A percentile compares a stretch with the other conserved stretches of the same genome.
These are phyloP conservation scores for Didymella keratinophila DNA, from an alignment of 2,329 filamentous ascomycete species.

Conservation along the genomic window DNA sequence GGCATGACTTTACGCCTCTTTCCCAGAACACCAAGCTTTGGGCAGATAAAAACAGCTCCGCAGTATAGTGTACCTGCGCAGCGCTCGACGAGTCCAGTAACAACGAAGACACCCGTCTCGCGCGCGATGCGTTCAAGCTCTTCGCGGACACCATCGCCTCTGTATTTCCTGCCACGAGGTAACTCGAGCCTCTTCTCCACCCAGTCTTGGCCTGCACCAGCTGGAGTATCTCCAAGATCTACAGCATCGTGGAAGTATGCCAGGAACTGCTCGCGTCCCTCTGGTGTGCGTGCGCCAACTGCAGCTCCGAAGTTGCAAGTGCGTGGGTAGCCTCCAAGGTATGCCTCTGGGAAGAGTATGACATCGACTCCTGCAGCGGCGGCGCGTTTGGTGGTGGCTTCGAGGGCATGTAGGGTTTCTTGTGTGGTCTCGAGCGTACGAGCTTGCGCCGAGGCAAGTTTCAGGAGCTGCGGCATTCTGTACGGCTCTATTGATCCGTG, in stretches of 20 bases:
- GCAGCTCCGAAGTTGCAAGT: conserved; percentile 78
- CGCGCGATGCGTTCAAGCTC: conserved; percentile 76
- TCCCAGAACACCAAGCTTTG: conserved; percentile 73
- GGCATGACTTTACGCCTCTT: conserved; percentile 95
- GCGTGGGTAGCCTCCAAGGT: conserved; percentile 89
- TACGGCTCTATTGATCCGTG: background rate
- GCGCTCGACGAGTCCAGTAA: conserved; percentile 80
- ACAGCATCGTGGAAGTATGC: conserved; percentile 80
- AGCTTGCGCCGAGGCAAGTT: conserved; percentile 59
- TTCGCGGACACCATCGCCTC: conserved; percentile 81
- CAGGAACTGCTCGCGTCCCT: conserved; percentile 82
- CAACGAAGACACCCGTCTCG: conserved; percentile 82
- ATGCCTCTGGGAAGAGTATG: conserved; percentile 90
- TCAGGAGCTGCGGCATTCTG: conserved; percentile 55
- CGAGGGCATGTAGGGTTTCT: conserved; percentile 72
- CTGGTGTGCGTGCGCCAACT: conserved; percentile 71
- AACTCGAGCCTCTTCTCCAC: conserved; percentile 66
- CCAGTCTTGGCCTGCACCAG: conserved; percentile 77
- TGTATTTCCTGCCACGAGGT: conserved; percentile 55
- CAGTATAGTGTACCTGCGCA: conserved; percentile 87
- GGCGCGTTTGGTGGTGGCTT: conserved; percentile 69
- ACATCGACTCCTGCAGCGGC: conserved; percentile 68
- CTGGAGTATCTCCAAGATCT: conserved; percentile 81
- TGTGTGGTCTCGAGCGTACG: conserved; percentile 57
- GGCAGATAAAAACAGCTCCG: conserved; percentile 81